These are phyloP conservation scores for cucumber (Cucumis sativus) DNA, from an alignment of 306 rosid species.

Conservation along the genomic window DNA sequence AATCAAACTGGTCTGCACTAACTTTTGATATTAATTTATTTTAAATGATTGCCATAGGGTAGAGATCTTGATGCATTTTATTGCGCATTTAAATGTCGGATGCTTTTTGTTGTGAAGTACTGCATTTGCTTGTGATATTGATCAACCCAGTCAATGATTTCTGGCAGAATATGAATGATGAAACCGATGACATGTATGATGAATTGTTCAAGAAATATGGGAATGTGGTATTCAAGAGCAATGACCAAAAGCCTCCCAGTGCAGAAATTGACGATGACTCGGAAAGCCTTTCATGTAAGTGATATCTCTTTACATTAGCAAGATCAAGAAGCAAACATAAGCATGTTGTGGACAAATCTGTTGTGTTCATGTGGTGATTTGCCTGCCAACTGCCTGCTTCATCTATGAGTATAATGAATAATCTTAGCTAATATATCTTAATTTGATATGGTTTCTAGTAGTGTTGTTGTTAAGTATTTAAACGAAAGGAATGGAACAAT, in stretches of 20 bases:
- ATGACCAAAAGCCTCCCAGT: constrained; percentile 43
- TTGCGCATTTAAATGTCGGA: background rate
- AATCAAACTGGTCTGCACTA: too few relatives aligned
- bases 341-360: background rate
- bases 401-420: background rate
- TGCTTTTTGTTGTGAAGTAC: background rate
- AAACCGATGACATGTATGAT: constrained; percentile 75
- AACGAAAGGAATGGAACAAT: background rate
- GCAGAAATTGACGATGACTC: constrained; percentile 87
- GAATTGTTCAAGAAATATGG: constrained; percentile 76
- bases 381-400: background rate
- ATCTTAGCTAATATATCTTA: background rate
- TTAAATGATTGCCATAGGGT: background rate
- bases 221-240: constrained; percentile 61
- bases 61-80: background rate
- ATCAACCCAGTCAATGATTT: background rate
- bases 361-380: background rate
- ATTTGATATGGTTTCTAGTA: background rate
- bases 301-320: background rate
- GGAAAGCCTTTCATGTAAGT: constrained; percentile 86
- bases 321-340: background rate
- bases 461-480: background rate
- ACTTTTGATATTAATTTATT: background rate
- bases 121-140: background rate
- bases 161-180: constrained; percentile 60